These are phyloP conservation scores for Strigomonas galati DNA, from an alignment of 208 protist species.

Conservation along the genomic window DNA sequence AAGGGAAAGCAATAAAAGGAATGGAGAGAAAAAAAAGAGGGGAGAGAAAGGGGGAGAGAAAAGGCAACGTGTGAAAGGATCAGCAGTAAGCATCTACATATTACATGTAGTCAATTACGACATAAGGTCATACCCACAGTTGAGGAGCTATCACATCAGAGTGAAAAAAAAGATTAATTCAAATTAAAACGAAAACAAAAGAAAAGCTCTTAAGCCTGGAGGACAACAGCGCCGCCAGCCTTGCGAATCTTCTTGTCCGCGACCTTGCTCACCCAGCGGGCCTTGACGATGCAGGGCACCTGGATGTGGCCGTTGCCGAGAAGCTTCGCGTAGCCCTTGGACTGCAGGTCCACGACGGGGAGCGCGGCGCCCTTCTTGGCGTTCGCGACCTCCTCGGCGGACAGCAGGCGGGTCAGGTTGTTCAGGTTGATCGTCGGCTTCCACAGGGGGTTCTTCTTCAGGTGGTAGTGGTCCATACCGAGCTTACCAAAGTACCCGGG, in stretches of 20 bases:
- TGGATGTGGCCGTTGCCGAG: slow-evolving; percentile 98
- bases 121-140: no score
- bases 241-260: slow-evolving; percentile 99
- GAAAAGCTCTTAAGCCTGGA: slow-evolving; percentile 90
- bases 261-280: slow-evolving; percentile 97
- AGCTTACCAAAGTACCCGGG: slow-evolving; percentile 99
- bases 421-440: slow-evolving; percentile 99
- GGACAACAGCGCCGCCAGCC: slow-evolving; percentile 97
- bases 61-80: not conserved
- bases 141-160: not conserved
- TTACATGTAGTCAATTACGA: not conserved
- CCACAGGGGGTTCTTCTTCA: slow-evolving; percentile 91
- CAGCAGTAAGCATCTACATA: not conserved
- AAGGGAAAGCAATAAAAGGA: slow-evolving; percentile 15
- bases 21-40: slow-evolving; percentile 13
- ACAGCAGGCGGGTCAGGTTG: slow-evolving; percentile 98
- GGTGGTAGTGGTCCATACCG: slow-evolving; percentile 98
- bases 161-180: slow-evolving; percentile 9
- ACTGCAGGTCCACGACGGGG: slow-evolving; percentile 98
- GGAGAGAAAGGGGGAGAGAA: slow-evolving; percentile 3
- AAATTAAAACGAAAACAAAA: slow-evolving; percentile 18
- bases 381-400: slow-evolving; percentile 80
- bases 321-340: slow-evolving; percentile 99
- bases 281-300: slow-evolving; percentile 99
- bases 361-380: slow-evolving; percentile 85